Percentiles rank a stretch among this genome's conserved stretches.
Evolutionary conservation across 163 green algal species (phyloP).

Genomic region (Coccomyxa subellipsoidea): DNA sequence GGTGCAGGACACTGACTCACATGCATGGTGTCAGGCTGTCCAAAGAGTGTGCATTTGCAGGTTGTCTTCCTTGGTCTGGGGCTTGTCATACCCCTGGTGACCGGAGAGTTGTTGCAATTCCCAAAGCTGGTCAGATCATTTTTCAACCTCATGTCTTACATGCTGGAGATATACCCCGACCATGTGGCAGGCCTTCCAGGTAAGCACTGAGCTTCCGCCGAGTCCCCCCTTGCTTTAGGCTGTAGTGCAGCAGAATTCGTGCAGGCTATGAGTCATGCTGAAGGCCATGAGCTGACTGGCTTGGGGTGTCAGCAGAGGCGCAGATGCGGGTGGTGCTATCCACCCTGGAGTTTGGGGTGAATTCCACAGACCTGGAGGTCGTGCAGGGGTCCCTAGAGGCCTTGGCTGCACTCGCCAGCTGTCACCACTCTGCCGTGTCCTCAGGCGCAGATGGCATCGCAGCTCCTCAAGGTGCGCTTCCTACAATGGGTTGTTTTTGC

Average conservation of each 20-base stretch:
- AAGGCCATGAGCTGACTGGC: neutral
- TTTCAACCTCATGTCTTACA: slow-evolving; percentile 79
- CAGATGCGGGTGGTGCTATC: slow-evolving; percentile 65
- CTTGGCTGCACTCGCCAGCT: slow-evolving; percentile 50
- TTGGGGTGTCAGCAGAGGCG: slow-evolving; percentile 1
- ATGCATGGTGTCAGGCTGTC: neutral
- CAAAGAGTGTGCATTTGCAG: slow-evolving; percentile 30
- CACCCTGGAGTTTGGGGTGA: slow-evolving; percentile 66
- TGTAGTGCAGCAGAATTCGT: no score
- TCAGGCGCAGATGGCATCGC: neutral
- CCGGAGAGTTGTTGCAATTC: slow-evolving; percentile 72
- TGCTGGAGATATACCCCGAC: slow-evolving; percentile 77
- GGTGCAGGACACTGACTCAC: neutral
- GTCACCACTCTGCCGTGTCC: slow-evolving; percentile 20
- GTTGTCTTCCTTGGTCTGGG: slow-evolving; percentile 82
- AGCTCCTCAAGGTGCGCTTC: neutral
- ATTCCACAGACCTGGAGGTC: slow-evolving; percentile 45
- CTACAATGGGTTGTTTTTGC: neutral
- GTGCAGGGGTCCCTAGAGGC: slow-evolving; percentile 59
- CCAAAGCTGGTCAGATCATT: slow-evolving; percentile 80
- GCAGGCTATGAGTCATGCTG: neutral
- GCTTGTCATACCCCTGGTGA: slow-evolving; percentile 80
- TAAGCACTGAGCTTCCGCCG: no score
- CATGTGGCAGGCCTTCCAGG: slow-evolving; percentile 61
- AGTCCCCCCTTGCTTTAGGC: no score